Evolutionary conservation across 306 rosid genomes (phyloP).

Genomic region (Morella rubra): DNA sequence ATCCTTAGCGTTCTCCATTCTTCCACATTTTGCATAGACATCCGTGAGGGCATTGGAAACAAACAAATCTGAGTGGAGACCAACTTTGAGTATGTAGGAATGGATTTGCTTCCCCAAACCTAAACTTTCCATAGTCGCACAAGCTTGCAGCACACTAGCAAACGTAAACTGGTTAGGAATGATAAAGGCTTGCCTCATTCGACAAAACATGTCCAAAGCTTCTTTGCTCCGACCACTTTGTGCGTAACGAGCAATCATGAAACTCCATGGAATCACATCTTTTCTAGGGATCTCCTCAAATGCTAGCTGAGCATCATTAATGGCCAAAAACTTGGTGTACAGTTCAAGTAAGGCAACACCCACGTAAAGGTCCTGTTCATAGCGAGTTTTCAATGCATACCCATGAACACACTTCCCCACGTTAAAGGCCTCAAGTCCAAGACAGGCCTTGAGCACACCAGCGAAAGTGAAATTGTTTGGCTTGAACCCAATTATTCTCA

Average conservation of each 20-base stretch:
- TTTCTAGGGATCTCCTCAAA: conserved; percentile 45
- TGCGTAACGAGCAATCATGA: conserved; percentile 50
- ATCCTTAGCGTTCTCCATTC: conserved; percentile 38
- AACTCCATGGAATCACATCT: conserved; percentile 54
- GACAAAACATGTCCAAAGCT: conserved; percentile 44
- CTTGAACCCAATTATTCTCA: conserved; percentile 43
- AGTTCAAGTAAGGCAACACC: conserved; percentile 50
- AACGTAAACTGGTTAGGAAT: conserved; percentile 46
- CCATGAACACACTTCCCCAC: conserved; percentile 45
- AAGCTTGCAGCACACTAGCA: conserved; percentile 50
- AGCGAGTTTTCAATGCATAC: conserved; percentile 37
- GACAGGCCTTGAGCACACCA: conserved; percentile 47
- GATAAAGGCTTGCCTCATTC: conserved; percentile 46
- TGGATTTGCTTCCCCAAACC: conserved; percentile 43
- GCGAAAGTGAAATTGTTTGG: conserved; percentile 55
- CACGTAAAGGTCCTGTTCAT: conserved; percentile 41
- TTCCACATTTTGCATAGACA: conserved; percentile 50
- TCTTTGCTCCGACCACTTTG: conserved; percentile 43
- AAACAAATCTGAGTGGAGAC: conserved; percentile 40
- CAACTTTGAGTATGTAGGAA: conserved; percentile 37
- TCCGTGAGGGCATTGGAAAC: conserved; percentile 55
- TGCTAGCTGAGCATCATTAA: conserved; percentile 30
- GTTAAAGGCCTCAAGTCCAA: conserved; percentile 33
- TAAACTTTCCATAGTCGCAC: conserved; percentile 36
- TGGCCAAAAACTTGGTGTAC: conserved; percentile 38